Base-by-base conservation (phyloP, 352 stramenopile genomes). In the Globisporangium spinosum region DNA sequence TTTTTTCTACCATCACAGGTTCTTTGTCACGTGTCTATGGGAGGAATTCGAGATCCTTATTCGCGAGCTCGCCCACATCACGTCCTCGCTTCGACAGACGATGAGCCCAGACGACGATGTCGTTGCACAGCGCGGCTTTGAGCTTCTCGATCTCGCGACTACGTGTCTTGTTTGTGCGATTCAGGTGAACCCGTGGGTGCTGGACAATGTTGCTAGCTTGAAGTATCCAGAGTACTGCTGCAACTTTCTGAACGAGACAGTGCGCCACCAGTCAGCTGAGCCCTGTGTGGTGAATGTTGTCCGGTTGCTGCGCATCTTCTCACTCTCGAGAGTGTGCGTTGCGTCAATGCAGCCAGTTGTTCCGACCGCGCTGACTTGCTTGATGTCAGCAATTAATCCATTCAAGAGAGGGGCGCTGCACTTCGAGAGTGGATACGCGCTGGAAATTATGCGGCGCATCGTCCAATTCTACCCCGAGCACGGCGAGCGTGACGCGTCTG, bases 391-490 rank as follows among this genome's bases (percentile, higher is more conserved):
- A 27, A 71, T 80, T 32, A 91, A 82, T 15, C 83, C 79, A 2
- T 67, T 77, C 40, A 74, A 76, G 60, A 76, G 81, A 34, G 80
- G 82, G 0, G 74, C 77, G 32, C 67, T 94, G 10, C 83, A 91
- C 64, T 89, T 78, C 10, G 86, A 94, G 60, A 78, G 78, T 13
- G 86, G 72, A 1, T 93, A 81, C 54, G 77, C 77, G 8, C 63
- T 96, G 3, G 88, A 94, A 57, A 92, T 91, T 38, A 80, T 96
- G 60, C 79, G 87, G 9, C 80, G 83, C 7, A 78, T 96, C 34
- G 64, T 96, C 7, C 60, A 76, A 25, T 76, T 90, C 23, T 91
- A 91, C 63, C 79, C 85, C 1, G 79, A 93, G 34, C 85, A 91
- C 22, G 86, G 87, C 4, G 74, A 89, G 20, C 78, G 77, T 34